phyloP scores from a whole-genome alignment of 345 rosid genomes.

The Sonneratia alba region DNA sequence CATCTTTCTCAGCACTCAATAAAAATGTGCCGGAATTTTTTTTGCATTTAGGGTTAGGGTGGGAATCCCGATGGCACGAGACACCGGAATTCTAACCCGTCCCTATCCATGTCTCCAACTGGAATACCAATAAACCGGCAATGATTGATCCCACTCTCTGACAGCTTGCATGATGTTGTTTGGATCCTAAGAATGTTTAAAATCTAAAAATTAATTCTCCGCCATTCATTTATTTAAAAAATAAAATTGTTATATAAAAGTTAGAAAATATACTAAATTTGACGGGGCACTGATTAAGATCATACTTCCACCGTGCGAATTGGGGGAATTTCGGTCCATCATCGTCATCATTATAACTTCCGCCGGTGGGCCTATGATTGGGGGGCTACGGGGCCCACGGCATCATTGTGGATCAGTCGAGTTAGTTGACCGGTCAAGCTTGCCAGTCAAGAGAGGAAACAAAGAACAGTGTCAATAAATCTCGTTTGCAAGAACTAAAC shows the following conservation, averaged over 20 bases:
- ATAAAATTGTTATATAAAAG: no score
- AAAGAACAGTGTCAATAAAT: background rate
- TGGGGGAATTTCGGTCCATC: background rate
- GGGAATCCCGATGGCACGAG: constrained; percentile 7
- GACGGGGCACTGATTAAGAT: background rate
- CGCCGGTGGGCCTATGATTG: background rate
- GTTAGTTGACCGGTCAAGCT: constrained; percentile 7
- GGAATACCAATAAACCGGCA: constrained; percentile 8
- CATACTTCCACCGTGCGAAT: background rate
- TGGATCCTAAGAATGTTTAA: constrained; percentile 7
- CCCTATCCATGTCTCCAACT: constrained; percentile 1
- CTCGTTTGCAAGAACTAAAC: no score
- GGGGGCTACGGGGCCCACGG: background rate
- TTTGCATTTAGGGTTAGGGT: background rate
- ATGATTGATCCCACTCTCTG: constrained; percentile 16
- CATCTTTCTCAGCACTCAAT: no score
- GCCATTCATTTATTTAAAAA: background rate
- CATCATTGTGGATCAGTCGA: background rate
- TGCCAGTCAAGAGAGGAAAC: constrained; percentile 8
- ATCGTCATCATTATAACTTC: background rate
- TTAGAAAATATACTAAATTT: no score
- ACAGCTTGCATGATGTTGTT: background rate
- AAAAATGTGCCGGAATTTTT: no score
- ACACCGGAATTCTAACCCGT: constrained; percentile 7
- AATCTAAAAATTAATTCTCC: no score